Base-by-base conservation (phyloP, 2,329 filamentous ascomycete species). In the Penicillium oxalicum region DNA sequence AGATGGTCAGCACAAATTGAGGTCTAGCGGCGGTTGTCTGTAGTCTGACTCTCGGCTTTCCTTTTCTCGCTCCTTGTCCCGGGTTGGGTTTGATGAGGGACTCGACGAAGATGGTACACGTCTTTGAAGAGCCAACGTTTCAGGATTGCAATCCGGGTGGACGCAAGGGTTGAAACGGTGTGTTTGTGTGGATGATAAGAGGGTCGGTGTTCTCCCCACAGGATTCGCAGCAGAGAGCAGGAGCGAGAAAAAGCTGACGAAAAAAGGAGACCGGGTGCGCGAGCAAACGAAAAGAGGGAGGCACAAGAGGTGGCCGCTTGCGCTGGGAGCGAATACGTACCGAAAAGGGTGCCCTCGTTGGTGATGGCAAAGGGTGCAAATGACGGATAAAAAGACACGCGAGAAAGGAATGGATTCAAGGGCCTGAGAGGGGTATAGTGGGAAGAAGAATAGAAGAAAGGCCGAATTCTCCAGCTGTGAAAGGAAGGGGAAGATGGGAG, bases 121-220 rank as follows among this genome's bases (percentile, higher is more conserved):
- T 40, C 48, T 50, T 54, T 44, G 47, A 54, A 18, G 33, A 50
- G 45, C 49, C 47, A 41, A 49, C 50, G 56, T 60, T 60, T 60
- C 57, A 60, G 18, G 53, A 51, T 54, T 52, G 51, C 48, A 52
- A 58, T 55, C 29, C 41, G 44, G 47, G 47, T 43, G 39, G 50
- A 58, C 39, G 56, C 54, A 59, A 60, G 56, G 57, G 52, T 55
- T 52, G 54, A 55, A 55, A 50, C 27, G 26, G 33, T 25, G 33
- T 40, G 34, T n/a, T n/a, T 32, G 29, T 8, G 25, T 11, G 35
- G 24, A 45, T 11, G 9, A 28, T 24, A 9, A 32, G 28, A 26
- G 6, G 35, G 12, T 44, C 32, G 41, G 24, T 25, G 24, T 44
- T 36, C 13, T 11, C 49, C 48, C 50, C 41, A 50, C 45, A 40